Base-by-base conservation (phyloP, 2,329 filamentous ascomycete genomes). In the Alternaria gaisen region DNA sequence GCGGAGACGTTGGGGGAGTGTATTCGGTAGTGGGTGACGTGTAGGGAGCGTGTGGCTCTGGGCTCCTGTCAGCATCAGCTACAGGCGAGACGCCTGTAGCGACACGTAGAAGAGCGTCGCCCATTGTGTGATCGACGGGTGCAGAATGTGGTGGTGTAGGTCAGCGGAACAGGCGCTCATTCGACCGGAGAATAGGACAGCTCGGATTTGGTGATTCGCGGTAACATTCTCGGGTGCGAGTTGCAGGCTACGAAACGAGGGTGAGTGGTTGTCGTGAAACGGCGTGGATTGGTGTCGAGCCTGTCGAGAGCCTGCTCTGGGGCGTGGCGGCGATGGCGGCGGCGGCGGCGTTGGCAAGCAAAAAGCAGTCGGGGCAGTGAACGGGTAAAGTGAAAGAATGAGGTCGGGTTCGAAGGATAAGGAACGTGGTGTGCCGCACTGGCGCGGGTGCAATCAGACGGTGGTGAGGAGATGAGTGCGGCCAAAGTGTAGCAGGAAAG, bases 1-100 rank as follows among this genome's bases (percentile, higher is more conserved):
- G 66, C 2, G 75, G 75, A 6, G 75, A 78, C 40, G 75, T 69
- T 2, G 75, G 75, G 22, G 75, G 75, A 11, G 75, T 78, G 67
- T 67, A 76, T n/a, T 77, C 70, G 63, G 61, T 62, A 52, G 60
- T 43, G 14, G 67, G 57, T 8, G 70, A 67, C 14, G 65, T 66
- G 62, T 73, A 77, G 57, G 71, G 53, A 9, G 70, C 32, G 59
- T 72, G 71, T 14, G 67, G 50, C 24, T 71, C 66, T 40, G 65
- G 51, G 41, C 32, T 28, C 16, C 55, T 28, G 43, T 44, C 47
- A 44, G 60, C 53, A 20, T 58, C 63, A 60, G 47, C 40, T 52
- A 65, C 54, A 18, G 58, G 47, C 22, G 63, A 30, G 26, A 63
- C 50, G 28, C 57, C 63, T 40, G 64, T 58, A 34, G 65, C 63